phyloP scores from a whole-genome alignment of 345 rosid species.

The Citrus hindsii region DNA sequence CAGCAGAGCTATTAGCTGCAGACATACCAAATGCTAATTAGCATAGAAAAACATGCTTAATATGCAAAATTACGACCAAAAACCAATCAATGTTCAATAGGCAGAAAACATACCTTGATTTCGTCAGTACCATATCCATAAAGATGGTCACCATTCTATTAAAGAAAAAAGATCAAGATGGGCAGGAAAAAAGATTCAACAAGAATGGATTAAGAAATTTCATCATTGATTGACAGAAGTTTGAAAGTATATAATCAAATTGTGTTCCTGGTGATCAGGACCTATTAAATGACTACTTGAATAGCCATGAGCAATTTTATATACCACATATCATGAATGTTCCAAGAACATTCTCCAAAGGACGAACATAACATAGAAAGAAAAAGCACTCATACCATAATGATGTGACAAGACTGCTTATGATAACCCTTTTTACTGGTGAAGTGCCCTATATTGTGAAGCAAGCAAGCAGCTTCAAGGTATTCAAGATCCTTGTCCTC shows the following conservation, averaged over 20 bases:
- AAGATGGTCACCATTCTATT: conserved; percentile 58
- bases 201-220: not conserved
- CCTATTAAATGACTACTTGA: not conserved
- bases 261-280: not conserved
- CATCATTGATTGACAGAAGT: not conserved
- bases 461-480: conserved; percentile 75
- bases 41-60: conserved; percentile 5
- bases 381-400: conserved; percentile 39
- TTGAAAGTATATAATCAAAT: not conserved
- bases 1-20: conserved; percentile 64
- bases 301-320: not conserved
- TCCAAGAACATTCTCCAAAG: not conserved
- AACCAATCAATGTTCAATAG: conserved; percentile 7
- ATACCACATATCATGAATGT: not conserved
- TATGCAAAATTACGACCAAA: not conserved
- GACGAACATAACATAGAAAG: not conserved
- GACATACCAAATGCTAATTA: conserved; percentile 12
- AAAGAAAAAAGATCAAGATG: conserved; percentile 11
- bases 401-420: conserved; percentile 60
- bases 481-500: conserved; percentile 58
- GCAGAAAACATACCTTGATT: conserved; percentile 49
- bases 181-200: conserved; percentile 2
- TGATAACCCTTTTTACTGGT: conserved; percentile 69
- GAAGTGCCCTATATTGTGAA: conserved; percentile 59
- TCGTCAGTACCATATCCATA: conserved; percentile 53